A percentile compares a stretch with the other conserved stretches of the same genome.
phyloP scores from a whole-genome alignment of 108 stramenopile genomes.

The Skeletonema tropicum region DNA sequence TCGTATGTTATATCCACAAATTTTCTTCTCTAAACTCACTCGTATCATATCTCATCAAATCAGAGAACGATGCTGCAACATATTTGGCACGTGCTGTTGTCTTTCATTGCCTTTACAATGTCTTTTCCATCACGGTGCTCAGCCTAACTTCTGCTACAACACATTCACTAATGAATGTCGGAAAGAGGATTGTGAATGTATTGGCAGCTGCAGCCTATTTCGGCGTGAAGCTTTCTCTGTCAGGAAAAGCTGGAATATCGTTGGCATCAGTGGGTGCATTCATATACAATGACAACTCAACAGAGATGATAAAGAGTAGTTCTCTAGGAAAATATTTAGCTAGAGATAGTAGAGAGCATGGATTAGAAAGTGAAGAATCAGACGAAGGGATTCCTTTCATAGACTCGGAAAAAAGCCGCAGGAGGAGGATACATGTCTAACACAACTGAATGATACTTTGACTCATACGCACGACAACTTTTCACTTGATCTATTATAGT shows the following conservation, averaged over 20 bases:
- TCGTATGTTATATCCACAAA: not conserved
- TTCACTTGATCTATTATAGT: too few species aligned
- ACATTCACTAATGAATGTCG: conserved; percentile 64
- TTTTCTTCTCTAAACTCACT: not conserved
- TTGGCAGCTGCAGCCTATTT: conserved; percentile 34
- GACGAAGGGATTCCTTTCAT: too few species aligned
- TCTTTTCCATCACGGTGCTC: conserved; percentile 53
- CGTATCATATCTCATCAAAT: not conserved
- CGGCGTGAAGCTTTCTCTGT: not conserved
- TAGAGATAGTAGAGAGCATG: not conserved
- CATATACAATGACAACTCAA: conserved; percentile 21
- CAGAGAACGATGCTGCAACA: not conserved
- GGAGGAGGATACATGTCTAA: too few species aligned
- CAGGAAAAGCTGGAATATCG: conserved; percentile 12
- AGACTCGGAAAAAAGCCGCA: too few species aligned
- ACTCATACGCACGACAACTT: too few species aligned
- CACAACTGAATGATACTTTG: too few species aligned
- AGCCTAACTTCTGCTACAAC: conserved; percentile 48
- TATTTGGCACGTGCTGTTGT: conserved; percentile 16
- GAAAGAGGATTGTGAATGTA: conserved; percentile 53
- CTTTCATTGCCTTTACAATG: conserved; percentile 63
- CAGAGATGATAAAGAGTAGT: not conserved
- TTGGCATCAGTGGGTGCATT: conserved; percentile 22
- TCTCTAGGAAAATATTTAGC: conserved; percentile 7
- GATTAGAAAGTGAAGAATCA: too few species aligned